phyloP scores from a whole-genome alignment of 2,329 filamentous ascomycete species.

The Ophiocordyceps camponoti-saundersi region DNA sequence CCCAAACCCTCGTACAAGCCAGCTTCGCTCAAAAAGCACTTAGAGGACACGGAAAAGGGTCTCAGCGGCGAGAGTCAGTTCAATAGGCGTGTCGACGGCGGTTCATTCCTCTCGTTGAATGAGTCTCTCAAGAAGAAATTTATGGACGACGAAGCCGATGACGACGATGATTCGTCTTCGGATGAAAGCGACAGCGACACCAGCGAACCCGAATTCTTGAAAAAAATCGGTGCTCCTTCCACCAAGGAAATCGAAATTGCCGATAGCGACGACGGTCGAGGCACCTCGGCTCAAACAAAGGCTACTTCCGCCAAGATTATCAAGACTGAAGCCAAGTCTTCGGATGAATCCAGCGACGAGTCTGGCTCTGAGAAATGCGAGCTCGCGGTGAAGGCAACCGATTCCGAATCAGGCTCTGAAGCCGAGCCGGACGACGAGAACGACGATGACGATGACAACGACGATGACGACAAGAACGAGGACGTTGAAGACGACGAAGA shows the following conservation, averaged over 20 bases:
- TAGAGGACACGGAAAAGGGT: constrained; percentile 19
- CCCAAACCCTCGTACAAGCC: constrained; percentile 18
- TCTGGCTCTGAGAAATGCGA: constrained; percentile 10
- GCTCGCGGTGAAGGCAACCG: constrained; percentile 4
- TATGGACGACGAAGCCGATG: constrained; percentile 13
- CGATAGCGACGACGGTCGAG: constrained; percentile 23
- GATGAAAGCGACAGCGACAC: constrained; percentile 12
- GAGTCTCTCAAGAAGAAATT: constrained; percentile 8
- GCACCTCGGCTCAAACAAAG: constrained; percentile 4
- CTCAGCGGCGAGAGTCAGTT: constrained; percentile 14
- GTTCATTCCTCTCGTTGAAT: constrained; percentile 14
- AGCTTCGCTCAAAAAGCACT: constrained; percentile 19
- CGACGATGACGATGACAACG: constrained; percentile 10
- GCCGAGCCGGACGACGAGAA: constrained; percentile 11
- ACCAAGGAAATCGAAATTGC: constrained; percentile 21
- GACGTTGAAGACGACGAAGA: too few relatives aligned
- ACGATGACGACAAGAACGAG: constrained; percentile 11
- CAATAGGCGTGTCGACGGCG: constrained; percentile 11
- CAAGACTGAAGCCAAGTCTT: constrained; percentile 7
- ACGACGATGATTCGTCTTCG: constrained; percentile 10
- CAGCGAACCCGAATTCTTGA: constrained; percentile 14
- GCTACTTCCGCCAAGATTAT: neutral
- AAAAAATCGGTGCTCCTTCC: constrained; percentile 10
- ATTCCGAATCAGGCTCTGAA: constrained; percentile 8
- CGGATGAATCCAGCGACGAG: constrained; percentile 11